phyloP scores from a whole-genome alignment of 495 filamentous ascomycete genomes.

The Penicillium riverlandense region DNA sequence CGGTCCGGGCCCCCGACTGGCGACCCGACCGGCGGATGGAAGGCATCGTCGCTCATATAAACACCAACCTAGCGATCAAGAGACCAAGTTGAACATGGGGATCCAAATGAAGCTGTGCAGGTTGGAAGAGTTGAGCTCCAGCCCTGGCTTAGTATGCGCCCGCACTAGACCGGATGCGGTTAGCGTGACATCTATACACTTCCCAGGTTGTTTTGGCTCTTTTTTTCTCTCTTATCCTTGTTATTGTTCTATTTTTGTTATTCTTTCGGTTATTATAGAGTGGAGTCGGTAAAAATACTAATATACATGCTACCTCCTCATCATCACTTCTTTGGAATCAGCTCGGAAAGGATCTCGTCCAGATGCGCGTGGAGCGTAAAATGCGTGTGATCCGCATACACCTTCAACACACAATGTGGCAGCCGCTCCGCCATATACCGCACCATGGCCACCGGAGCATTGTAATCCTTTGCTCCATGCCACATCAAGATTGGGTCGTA shows the following conservation, averaged over 20 bases:
- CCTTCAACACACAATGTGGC: slow-evolving; percentile 8
- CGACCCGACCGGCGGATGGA: slow-evolving; percentile 32
- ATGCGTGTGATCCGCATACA: slow-evolving; percentile 10
- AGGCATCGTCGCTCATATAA: slow-evolving; percentile 12
- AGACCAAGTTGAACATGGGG: not conserved
- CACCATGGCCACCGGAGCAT: slow-evolving; percentile 18
- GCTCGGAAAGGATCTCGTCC: slow-evolving; percentile 5
- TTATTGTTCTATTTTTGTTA: not conserved
- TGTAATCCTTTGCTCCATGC: slow-evolving; percentile 25
- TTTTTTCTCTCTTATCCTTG: not conserved
- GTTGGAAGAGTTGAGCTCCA: no score
- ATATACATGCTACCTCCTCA: not conserved
- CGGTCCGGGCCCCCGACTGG: slow-evolving; percentile 19
- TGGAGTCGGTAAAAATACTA: not conserved
- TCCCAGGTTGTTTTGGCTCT: no score
- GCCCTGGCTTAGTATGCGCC: no score
- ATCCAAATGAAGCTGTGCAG: not conserved
- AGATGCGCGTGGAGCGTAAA: slow-evolving; percentile 11
- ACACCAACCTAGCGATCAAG: not conserved
- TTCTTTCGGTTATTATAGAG: not conserved
- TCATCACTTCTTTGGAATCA: slow-evolving; percentile 2
- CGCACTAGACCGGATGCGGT: no score
- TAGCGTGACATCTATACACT: no score
- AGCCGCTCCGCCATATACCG: slow-evolving; percentile 11
- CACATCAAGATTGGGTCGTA: slow-evolving; percentile 22